These are phyloP conservation scores for Penicillium argentinense DNA, from an alignment of 495 filamentous ascomycete species.

Conservation along the genomic window DNA sequence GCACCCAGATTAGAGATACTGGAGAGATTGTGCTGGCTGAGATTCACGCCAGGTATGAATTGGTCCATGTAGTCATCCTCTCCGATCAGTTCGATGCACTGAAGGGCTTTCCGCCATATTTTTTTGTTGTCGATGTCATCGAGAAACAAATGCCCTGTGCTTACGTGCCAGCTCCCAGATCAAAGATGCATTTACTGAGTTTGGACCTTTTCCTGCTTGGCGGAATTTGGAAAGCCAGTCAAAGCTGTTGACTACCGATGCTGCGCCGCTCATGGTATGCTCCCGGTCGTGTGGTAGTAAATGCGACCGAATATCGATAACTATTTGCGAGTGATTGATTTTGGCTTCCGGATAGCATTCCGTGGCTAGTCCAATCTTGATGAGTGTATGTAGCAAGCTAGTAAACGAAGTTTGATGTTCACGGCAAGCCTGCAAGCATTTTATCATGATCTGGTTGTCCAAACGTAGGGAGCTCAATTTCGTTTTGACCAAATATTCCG, in stretches of 20 bases:
- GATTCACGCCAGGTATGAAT: background rate
- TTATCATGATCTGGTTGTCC: background rate
- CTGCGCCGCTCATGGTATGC: background rate
- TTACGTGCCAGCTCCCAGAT: conserved; percentile 1
- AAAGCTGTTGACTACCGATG: background rate
- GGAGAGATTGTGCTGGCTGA: background rate
- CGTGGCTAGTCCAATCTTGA: background rate
- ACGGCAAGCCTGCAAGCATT: conserved; percentile 2
- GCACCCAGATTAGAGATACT: background rate
- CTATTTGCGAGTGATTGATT: background rate
- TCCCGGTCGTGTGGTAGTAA: background rate
- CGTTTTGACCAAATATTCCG: background rate
- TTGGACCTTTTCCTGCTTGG: background rate
- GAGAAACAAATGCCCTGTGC: background rate
- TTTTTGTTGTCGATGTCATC: conserved; percentile 1
- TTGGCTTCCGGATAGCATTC: conserved; percentile 2
- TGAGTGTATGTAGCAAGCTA: background rate
- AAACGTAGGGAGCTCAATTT: background rate
- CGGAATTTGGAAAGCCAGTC: background rate
- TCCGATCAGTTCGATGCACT: background rate
- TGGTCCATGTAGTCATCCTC: conserved; percentile 1
- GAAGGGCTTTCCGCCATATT: background rate
- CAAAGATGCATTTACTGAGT: background rate
- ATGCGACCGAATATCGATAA: background rate
- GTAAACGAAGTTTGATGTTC: background rate